phyloP scores from a whole-genome alignment of 23 red algal species.

The Agarophyton chilense region DNA sequence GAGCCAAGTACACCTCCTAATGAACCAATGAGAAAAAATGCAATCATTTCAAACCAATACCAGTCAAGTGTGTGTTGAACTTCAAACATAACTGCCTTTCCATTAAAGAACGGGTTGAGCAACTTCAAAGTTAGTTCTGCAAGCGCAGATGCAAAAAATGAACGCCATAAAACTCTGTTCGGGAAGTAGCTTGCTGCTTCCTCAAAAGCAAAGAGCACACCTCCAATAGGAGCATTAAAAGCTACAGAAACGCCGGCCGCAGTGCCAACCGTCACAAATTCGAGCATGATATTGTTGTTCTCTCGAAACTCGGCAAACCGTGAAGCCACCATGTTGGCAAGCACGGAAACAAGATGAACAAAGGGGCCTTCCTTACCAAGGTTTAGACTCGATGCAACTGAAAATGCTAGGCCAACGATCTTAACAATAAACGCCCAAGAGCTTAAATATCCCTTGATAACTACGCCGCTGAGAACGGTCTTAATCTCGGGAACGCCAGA shows the following conservation, averaged over 20 bases:
- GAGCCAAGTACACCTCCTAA: constrained; percentile 83
- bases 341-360: constrained; percentile 72
- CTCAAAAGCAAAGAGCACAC: constrained; percentile 87
- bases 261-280: constrained; percentile 70
- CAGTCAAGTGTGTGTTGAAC: constrained; percentile 72
- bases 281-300: constrained; percentile 57
- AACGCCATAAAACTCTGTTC: constrained; percentile 82
- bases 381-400: constrained; percentile 76
- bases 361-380: constrained; percentile 92
- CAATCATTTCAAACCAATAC: constrained; percentile 94
- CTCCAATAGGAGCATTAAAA: constrained; percentile 89
- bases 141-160: constrained; percentile 82
- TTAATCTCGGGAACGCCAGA: constrained; percentile 96
- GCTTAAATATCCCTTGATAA: constrained; percentile 75
- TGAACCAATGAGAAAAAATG: constrained; percentile 71
- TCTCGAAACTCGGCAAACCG: constrained; percentile 58
- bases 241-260: constrained; percentile 90
- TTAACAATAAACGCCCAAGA: constrained; percentile 81
- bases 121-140: constrained; percentile 78
- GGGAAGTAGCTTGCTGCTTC: constrained; percentile 79
- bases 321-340: constrained; percentile 64
- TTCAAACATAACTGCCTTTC: constrained; percentile 79
- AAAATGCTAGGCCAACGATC: constrained; percentile 80
- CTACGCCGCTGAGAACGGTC: constrained; percentile 77
- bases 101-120: constrained; percentile 87